phyloP scores from a whole-genome alignment of 805 yeast species.

The Candida argentea region DNA sequence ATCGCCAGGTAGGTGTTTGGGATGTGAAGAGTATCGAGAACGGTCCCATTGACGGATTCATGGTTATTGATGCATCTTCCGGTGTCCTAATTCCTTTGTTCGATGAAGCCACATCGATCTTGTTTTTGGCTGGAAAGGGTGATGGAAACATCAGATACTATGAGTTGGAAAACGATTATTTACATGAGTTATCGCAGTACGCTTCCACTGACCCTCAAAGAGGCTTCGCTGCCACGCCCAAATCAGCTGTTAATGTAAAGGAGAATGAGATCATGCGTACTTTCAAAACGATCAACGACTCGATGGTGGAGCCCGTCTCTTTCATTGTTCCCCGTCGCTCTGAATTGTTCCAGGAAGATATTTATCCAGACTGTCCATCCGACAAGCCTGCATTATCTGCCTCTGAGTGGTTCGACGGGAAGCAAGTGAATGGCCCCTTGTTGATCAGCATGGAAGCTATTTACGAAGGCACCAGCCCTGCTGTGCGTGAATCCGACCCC shows the following conservation, averaged over 20 bases:
- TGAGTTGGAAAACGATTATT: conserved; percentile 78
- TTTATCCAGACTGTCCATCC: conserved; percentile 87
- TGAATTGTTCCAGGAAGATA: conserved; percentile 86
- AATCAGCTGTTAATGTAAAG: conserved; percentile 62
- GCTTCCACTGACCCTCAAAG: conserved; percentile 89
- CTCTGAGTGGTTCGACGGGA: conserved; percentile 71
- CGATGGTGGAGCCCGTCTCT: conserved; percentile 79
- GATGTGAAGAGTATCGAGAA: conserved; percentile 59
- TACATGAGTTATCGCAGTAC: conserved; percentile 80
- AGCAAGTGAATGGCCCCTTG: conserved; percentile 73
- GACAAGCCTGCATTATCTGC: conserved; percentile 69
- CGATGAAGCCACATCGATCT: conserved; percentile 69
- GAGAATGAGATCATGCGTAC: conserved; percentile 79
- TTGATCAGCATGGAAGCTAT: conserved; percentile 65
- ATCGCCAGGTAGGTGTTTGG: conserved; percentile 95
- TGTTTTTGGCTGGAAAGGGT: conserved; percentile 93
- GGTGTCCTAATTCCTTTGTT: conserved; percentile 90
- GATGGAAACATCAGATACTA: conserved; percentile 95
- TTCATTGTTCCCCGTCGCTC: conserved; percentile 91
- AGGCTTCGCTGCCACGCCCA: conserved; percentile 88
- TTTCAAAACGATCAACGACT: conserved; percentile 83
- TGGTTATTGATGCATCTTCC: conserved; percentile 78
- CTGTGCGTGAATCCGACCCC: conserved; percentile 31
- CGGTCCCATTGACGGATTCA: conserved; percentile 88
- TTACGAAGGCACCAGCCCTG: conserved; percentile 64